A percentile compares a stretch with the other conserved stretches of the same genome.
Conservation (phyloP, 2,329 filamentous ascomycete species). For the Juglanconis sp. region DNA sequence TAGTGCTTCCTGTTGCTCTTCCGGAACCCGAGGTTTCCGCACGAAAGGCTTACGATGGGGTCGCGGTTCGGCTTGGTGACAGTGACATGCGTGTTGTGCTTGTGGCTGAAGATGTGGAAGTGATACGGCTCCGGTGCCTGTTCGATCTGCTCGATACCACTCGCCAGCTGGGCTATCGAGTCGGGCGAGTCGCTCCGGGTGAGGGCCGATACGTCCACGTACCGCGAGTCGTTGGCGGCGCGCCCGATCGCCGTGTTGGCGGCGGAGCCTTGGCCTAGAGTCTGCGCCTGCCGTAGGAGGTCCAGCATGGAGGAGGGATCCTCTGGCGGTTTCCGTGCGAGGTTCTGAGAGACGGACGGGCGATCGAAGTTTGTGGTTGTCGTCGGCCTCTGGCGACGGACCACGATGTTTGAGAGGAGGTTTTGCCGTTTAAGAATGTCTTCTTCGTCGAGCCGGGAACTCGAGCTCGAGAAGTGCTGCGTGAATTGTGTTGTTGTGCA, state of each 20-base stretch:
- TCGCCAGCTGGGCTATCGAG: not conserved
- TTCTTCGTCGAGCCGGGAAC: constrained; percentile 7
- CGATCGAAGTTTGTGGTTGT: not conserved
- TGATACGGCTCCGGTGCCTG: constrained; percentile 66
- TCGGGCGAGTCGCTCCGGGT: constrained; percentile 7
- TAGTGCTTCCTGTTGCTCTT: constrained; percentile 78
- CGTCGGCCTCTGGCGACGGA: not conserved
- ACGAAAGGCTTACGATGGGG: constrained; percentile 74
- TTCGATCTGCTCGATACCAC: constrained; percentile 29
- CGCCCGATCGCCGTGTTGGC: constrained; percentile 14
- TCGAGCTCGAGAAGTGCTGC: constrained; percentile 17
- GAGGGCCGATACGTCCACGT: constrained; percentile 14
- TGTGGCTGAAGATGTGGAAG: constrained; percentile 80
- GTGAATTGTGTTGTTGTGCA: constrained; percentile 9
- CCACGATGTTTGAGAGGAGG: constrained; percentile 1
- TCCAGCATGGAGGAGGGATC: not conserved
- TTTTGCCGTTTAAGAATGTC: not conserved
- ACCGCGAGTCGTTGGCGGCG: constrained; percentile 13
- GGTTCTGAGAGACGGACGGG: not conserved
- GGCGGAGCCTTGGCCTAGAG: not conserved
- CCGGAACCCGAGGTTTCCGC: constrained; percentile 87
- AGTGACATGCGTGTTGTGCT: constrained; percentile 95
- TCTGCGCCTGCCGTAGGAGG: not conserved
- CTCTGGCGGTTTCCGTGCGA: not conserved
- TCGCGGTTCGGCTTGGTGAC: constrained; percentile 78